Percentiles rank a stretch among this genome's conserved stretches.
Conservation (phyloP, 345 rosid species). For the Zanthoxylum bungeanum region DNA sequence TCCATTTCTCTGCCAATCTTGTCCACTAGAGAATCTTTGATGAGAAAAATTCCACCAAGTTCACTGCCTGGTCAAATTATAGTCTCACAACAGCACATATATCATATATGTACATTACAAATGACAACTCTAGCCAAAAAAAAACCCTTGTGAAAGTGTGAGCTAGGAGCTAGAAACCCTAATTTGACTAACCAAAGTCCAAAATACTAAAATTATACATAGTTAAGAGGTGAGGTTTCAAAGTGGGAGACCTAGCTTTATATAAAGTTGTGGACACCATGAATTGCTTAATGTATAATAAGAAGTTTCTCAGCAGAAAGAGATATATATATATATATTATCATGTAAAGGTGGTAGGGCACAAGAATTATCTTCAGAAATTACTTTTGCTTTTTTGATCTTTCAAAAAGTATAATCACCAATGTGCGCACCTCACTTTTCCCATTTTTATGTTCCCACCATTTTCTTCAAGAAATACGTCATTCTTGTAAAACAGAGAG, state of each 20-base stretch:
- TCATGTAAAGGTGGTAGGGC: slow-evolving; percentile 51
- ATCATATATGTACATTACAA: not conserved
- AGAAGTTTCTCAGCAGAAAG: slow-evolving; percentile 40
- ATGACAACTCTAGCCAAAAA: not conserved
- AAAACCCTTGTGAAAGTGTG: not conserved
- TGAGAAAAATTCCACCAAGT: not conserved
- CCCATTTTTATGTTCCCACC: slow-evolving; percentile 30
- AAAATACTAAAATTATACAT: not conserved
- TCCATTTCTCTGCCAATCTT: not conserved
- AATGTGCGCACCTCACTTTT: slow-evolving; percentile 28
- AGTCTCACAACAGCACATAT: not conserved
- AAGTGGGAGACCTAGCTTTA: slow-evolving; percentile 32
- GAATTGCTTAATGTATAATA: slow-evolving; percentile 37
- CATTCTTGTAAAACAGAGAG: slow-evolving; percentile 12
- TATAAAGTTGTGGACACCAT: slow-evolving; percentile 33
- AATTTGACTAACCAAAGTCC: not conserved
- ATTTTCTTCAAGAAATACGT: too few species aligned
- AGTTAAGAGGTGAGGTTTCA: not conserved
- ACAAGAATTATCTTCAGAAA: slow-evolving; percentile 43
- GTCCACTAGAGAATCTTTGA: not conserved
- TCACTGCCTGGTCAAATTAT: not conserved
- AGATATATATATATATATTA: too few species aligned
- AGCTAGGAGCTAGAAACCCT: slow-evolving; percentile 3
- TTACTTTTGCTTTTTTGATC: slow-evolving; percentile 34
- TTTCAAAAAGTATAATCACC: slow-evolving; percentile 27